These are phyloP conservation scores for Solanum arcanum DNA, from an alignment of 257 asterid species.

Conservation along the genomic window DNA sequence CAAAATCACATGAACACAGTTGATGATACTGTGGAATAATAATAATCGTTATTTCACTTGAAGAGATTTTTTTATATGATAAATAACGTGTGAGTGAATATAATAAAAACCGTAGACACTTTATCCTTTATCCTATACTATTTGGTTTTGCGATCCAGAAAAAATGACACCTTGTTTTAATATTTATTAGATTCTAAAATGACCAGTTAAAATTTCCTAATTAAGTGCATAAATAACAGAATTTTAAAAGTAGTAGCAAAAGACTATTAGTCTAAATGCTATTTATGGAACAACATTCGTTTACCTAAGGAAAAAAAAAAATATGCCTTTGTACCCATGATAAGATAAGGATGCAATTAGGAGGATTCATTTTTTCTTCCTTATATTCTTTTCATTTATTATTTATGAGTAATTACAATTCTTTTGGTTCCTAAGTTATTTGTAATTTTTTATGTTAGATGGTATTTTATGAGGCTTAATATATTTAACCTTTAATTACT, in stretches of 20 bases:
- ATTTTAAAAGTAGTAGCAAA: neutral
- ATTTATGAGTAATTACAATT: neutral
- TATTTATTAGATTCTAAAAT: neutral
- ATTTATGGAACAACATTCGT: neutral
- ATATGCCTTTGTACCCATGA: neutral
- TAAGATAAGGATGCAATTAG: neutral
- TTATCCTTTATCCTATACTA: neutral
- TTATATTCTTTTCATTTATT: neutral
- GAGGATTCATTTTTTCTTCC: neutral
- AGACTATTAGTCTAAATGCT: neutral
- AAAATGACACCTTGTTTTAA: neutral
- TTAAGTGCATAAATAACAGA: neutral
- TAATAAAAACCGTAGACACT: neutral
- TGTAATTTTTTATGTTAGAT: neutral
- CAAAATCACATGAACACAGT: neutral
- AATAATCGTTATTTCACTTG: neutral
- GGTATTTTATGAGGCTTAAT: neutral
- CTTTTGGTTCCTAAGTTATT: neutral
- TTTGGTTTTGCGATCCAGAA: neutral
- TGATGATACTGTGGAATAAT: neutral
- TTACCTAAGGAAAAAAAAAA: neutral
- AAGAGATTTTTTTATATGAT: neutral
- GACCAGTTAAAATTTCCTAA: neutral
- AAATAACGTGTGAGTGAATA: neutral
- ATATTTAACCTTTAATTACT: neutral